A percentile compares a stretch with the other conserved stretches of the same genome.
phyloP scores from a whole-genome alignment of 2,329 filamentous ascomycete species.

The Penicillium sp. region DNA sequence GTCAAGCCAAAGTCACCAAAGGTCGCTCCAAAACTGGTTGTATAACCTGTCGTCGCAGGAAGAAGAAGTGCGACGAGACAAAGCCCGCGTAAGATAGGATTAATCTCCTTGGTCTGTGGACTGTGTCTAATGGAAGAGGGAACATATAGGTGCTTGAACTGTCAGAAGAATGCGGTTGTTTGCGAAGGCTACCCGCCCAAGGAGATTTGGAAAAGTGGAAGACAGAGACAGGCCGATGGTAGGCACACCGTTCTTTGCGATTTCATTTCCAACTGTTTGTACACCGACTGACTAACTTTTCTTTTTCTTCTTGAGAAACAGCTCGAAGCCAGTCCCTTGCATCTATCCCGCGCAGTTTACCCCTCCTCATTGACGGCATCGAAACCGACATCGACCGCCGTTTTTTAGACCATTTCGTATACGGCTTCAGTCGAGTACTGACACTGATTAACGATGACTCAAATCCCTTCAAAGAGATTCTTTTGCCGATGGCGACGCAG shows the following conservation, averaged over 20 bases:
- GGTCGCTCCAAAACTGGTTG: constrained; percentile 60
- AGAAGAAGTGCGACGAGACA: constrained; percentile 56
- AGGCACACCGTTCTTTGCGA: constrained; percentile 14
- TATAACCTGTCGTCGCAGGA: constrained; percentile 57
- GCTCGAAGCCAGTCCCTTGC: constrained; percentile 34
- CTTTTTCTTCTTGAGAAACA: constrained; percentile 22
- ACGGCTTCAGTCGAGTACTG: constrained; percentile 72
- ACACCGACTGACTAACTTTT: constrained; percentile 14
- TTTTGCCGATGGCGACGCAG: constrained; percentile 74
- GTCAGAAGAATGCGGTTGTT: constrained; percentile 86
- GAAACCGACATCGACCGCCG: constrained; percentile 75
- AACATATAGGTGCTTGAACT: constrained; percentile 58
- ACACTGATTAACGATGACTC: constrained; percentile 76
- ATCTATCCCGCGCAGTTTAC: constrained; percentile 46
- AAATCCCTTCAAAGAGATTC: constrained; percentile 80
- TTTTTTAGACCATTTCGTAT: constrained; percentile 80
- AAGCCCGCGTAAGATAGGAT: constrained; percentile 38
- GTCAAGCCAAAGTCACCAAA: constrained; percentile 69
- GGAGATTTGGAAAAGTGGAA: constrained; percentile 82
- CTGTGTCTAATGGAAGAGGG: constrained; percentile 9
- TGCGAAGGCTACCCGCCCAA: constrained; percentile 88
- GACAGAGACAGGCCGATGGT: constrained; percentile 67
- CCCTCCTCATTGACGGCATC: constrained; percentile 69
- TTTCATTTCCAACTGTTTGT: constrained; percentile 1
- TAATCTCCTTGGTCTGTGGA: not conserved